These are phyloP conservation scores for Maudiozyma barnettii DNA, from an alignment of 805 yeast species.

Conservation along the genomic window DNA sequence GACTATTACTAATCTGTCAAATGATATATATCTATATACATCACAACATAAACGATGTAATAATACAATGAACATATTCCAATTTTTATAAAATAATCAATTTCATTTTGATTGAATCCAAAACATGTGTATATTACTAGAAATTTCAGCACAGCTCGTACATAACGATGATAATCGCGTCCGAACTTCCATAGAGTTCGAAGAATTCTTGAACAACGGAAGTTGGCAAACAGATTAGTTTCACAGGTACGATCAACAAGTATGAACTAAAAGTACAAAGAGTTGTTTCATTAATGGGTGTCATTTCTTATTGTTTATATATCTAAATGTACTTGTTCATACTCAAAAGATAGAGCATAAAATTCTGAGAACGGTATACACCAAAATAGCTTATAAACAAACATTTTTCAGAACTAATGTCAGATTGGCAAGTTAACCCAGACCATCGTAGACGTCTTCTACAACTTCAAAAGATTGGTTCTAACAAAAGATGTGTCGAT, in stretches of 20 bases:
- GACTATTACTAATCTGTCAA: too few relatives aligned
- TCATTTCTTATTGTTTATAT: too few relatives aligned
- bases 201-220: not conserved
- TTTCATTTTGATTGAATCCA: not conserved
- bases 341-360: not conserved
- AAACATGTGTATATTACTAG: not conserved
- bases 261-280: too few relatives aligned
- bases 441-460: constrained; percentile 75
- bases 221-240: too few relatives aligned
- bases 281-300: too few relatives aligned
- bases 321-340: too few relatives aligned
- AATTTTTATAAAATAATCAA: not conserved
- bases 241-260: too few relatives aligned
- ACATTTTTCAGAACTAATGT: constrained; percentile 23
- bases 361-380: not conserved
- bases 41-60: not conserved
- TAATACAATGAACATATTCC: not conserved
- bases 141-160: not conserved
- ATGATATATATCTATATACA: not conserved
- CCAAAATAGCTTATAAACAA: too few relatives aligned
- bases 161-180: not conserved
- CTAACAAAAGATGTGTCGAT: constrained; percentile 84
- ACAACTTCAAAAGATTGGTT: constrained; percentile 71
- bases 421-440: constrained; percentile 87
- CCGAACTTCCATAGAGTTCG: not conserved